Evolutionary conservation across 2,329 filamentous ascomycete species (phyloP).

Genomic region (Neopestalotiopsis clavispora): DNA sequence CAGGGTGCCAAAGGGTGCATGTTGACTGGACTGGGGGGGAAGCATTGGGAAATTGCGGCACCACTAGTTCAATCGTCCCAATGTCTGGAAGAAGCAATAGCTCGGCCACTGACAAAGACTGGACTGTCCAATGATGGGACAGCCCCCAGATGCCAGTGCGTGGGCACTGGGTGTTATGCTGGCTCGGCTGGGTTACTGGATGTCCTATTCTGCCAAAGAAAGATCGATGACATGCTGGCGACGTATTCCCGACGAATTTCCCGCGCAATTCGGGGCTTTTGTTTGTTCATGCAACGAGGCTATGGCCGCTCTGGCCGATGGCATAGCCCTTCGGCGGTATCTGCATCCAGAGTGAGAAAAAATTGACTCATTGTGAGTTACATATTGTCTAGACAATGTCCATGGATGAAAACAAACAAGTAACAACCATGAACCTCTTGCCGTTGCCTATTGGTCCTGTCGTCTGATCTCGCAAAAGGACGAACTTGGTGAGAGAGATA

Average conservation of each 20-base stretch:
- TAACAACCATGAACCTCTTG: neutral
- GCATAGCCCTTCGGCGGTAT: neutral
- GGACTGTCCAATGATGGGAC: neutral
- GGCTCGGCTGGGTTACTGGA: too few species aligned
- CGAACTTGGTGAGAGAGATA: neutral
- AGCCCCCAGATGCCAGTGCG: neutral
- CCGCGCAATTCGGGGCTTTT: neutral
- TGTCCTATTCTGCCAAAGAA: neutral
- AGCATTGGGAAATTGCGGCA: slow-evolving; percentile 19
- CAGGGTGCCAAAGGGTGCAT: neutral
- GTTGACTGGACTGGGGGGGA: neutral
- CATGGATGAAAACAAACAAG: neutral
- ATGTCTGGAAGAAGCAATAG: slow-evolving; percentile 20
- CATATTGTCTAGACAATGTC: neutral
- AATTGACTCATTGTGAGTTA: neutral
- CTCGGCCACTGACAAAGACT: neutral
- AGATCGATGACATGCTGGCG: neutral
- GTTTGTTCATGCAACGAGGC: neutral
- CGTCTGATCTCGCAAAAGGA: neutral
- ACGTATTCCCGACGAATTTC: neutral
- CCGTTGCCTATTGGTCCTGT: neutral
- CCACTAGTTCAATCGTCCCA: slow-evolving; percentile 17
- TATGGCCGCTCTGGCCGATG: neutral
- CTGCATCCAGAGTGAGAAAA: neutral
- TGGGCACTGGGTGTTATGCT: neutral